These are phyloP conservation scores for Pleochaeta shiraiana DNA, from an alignment of 2,329 filamentous ascomycete species.

Conservation along the genomic window DNA sequence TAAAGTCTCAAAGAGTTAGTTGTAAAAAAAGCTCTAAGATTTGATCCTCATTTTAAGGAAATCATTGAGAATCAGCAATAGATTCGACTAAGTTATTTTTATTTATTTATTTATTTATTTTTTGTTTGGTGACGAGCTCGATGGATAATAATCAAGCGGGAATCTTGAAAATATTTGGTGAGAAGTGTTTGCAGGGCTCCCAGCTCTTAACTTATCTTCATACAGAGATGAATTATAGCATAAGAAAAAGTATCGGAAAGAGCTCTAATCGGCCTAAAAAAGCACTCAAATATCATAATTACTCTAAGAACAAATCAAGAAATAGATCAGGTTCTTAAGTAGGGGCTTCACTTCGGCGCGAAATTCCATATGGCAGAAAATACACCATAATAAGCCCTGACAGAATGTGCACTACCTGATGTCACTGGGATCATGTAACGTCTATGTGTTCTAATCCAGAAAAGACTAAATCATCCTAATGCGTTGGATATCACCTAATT, in stretches of 20 bases:
- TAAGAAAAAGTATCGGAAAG: neutral
- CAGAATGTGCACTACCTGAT: neutral
- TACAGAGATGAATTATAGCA: neutral
- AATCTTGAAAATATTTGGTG: neutral
- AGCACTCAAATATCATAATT: neutral
- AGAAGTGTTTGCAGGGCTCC: neutral
- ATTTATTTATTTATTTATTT: too few species aligned
- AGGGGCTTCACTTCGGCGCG: neutral
- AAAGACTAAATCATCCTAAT: neutral
- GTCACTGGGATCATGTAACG: neutral
- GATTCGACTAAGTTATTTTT: too few species aligned
- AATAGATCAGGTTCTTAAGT: too few species aligned
- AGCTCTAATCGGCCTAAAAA: neutral
- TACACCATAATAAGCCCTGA: neutral
- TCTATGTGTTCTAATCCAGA: neutral
- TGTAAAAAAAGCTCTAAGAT: too few species aligned
- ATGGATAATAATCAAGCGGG: too few species aligned
- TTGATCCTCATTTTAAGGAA: too few species aligned
- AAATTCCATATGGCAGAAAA: neutral
- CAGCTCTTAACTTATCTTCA: neutral
- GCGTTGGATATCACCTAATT: neutral
- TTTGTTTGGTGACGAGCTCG: too few species aligned
- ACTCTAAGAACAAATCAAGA: neutral
- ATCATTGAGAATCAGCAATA: too few species aligned
- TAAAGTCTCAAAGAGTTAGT: too few species aligned